A percentile compares a stretch with the other conserved stretches of the same genome.
Conservation (phyloP, 768 basidiomycete genomes). For the Russula vinacea region DNA sequence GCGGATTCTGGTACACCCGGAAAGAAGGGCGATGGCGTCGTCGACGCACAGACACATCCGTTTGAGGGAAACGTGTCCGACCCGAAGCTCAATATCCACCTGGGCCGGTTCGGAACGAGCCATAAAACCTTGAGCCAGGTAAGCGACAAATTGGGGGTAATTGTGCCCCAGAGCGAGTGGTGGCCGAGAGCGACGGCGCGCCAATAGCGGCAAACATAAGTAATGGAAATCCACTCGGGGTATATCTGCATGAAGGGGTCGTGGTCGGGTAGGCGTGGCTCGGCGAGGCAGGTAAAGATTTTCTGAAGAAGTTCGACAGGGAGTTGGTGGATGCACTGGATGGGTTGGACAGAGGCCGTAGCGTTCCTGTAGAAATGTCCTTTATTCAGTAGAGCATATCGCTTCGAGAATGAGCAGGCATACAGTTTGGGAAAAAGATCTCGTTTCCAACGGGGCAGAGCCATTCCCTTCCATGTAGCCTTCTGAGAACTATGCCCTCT, state of each 20-base stretch:
- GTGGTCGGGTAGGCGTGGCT: not conserved
- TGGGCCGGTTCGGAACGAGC: slow-evolving; percentile 16
- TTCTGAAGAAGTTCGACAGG: slow-evolving; percentile 23
- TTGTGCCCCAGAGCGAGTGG: slow-evolving; percentile 17
- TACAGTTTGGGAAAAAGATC: not conserved
- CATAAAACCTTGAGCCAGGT: slow-evolving; percentile 19
- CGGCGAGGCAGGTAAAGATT: slow-evolving; percentile 15
- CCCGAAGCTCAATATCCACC: slow-evolving; percentile 16
- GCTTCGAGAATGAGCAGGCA: not conserved
- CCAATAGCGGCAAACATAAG: slow-evolving; percentile 25
- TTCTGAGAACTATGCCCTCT: not conserved
- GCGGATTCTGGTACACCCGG: slow-evolving; percentile 18
- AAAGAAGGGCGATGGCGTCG: slow-evolving; percentile 18
- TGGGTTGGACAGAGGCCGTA: not conserved
- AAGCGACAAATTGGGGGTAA: slow-evolving; percentile 17
- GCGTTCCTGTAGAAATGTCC: not conserved
- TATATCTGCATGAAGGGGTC: not conserved
- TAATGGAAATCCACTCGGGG: slow-evolving; percentile 24
- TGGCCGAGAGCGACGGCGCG: slow-evolving; percentile 18
- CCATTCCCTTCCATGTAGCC: slow-evolving; percentile 4
- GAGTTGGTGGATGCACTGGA: slow-evolving; percentile 1
- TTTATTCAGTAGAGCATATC: not conserved
- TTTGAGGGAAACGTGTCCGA: slow-evolving; percentile 10
- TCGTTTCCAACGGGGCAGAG: slow-evolving; percentile 12
- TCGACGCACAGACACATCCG: slow-evolving; percentile 6